Conservation (phyloP, 1,284 basidiomycete genomes). For the Boletellus dicymbophilus region DNA sequence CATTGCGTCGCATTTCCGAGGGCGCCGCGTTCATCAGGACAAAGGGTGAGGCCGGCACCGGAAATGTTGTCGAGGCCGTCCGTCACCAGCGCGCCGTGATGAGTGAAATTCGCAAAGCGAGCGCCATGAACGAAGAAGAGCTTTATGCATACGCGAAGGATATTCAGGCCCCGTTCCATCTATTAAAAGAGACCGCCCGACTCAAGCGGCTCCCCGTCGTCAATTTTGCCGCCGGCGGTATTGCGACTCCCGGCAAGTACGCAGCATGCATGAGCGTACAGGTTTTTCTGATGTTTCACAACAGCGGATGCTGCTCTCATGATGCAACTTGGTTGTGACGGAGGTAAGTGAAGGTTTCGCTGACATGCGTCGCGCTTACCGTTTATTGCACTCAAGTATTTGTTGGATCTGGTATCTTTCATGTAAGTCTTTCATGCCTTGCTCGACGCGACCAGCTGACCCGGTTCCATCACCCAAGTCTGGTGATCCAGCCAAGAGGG, state of each 20-base stretch:
- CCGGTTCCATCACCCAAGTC: conserved; percentile 53
- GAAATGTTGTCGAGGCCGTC: conserved; percentile 97
- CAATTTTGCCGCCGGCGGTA: conserved; percentile 95
- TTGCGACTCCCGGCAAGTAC: conserved; percentile 86
- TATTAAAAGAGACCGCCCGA: conserved; percentile 95
- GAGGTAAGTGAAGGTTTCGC: conserved; percentile 59
- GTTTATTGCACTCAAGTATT: conserved; percentile 57
- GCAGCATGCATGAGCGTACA: not conserved
- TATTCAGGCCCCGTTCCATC: conserved; percentile 93
- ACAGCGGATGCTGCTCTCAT: conserved; percentile 95
- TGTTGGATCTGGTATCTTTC: conserved; percentile 95
- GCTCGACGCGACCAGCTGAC: conserved; percentile 1
- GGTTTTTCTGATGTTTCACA: conserved; percentile 1
- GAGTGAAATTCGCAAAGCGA: conserved; percentile 85
- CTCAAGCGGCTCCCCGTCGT: conserved; percentile 94
- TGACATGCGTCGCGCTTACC: conserved; percentile 6
- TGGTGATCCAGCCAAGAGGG: conserved; percentile 91
- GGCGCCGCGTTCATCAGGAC: conserved; percentile 98
- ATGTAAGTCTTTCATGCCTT: conserved; percentile 50
- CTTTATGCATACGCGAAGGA: conserved; percentile 95
- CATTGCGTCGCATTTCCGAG: conserved; percentile 94
- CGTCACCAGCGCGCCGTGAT: conserved; percentile 87
- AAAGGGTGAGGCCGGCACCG: conserved; percentile 97
- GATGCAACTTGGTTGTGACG: conserved; percentile 99
- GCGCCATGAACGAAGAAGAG: conserved; percentile 93